These are phyloP conservation scores for Aspergillus bombycis DNA, from an alignment of 2,329 filamentous ascomycete species.

Conservation along the genomic window DNA sequence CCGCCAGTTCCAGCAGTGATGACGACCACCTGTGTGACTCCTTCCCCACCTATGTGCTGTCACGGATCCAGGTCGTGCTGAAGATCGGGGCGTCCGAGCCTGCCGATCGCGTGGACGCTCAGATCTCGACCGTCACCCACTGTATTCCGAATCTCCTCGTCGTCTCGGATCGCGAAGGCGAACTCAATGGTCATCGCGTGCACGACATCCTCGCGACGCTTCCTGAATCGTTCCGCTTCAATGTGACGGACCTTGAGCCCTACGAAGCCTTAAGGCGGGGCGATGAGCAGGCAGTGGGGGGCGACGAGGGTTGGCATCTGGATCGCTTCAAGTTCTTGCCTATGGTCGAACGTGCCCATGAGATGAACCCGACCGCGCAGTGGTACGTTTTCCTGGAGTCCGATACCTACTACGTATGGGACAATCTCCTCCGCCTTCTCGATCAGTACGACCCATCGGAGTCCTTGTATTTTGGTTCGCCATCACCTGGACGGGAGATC, in stretches of 20 bases:
- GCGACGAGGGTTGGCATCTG: slow-evolving; percentile 54
- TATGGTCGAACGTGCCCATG: slow-evolving; percentile 57
- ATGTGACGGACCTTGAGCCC: slow-evolving; percentile 41
- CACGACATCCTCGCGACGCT: slow-evolving; percentile 53
- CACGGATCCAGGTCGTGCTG: slow-evolving; percentile 51
- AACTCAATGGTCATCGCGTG: slow-evolving; percentile 46
- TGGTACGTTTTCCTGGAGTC: slow-evolving; percentile 63
- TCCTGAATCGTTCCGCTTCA: slow-evolving; percentile 43
- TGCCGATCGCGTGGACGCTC: slow-evolving; percentile 47
- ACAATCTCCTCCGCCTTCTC: slow-evolving; percentile 53
- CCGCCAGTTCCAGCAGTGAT: background rate
- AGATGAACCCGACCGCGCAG: slow-evolving; percentile 50
- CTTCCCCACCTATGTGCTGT: slow-evolving; percentile 43
- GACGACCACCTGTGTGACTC: slow-evolving; percentile 21
- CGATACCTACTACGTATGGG: slow-evolving; percentile 56
- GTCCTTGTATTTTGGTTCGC: slow-evolving; percentile 55
- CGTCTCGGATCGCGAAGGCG: slow-evolving; percentile 56
- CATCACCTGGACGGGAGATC: slow-evolving; percentile 42
- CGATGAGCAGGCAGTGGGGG: slow-evolving; percentile 31
- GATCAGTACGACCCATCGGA: slow-evolving; percentile 51
- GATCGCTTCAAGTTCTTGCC: slow-evolving; percentile 63
- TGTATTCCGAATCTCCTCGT: slow-evolving; percentile 54
- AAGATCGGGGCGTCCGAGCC: slow-evolving; percentile 54
- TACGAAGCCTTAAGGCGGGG: slow-evolving; percentile 48
- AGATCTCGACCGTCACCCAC: slow-evolving; percentile 57